A percentile compares a stretch with the other conserved stretches of the same genome.
phyloP scores from a whole-genome alignment of 2,329 filamentous ascomycete genomes.

The Colletotrichum sp. region DNA sequence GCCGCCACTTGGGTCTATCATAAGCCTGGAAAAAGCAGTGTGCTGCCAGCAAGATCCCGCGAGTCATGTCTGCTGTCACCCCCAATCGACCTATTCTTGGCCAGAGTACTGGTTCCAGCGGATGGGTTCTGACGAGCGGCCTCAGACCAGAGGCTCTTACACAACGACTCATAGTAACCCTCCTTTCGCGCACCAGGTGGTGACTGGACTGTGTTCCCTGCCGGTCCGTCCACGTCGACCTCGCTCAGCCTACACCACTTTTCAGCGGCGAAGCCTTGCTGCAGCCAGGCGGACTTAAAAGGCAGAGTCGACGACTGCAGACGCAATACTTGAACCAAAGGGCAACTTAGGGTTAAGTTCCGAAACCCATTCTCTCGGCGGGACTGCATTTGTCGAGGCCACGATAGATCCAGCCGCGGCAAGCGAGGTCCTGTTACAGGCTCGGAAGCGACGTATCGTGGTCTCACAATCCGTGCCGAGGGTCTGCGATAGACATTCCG shows the following conservation, averaged over 20 bases:
- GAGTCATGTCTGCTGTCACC: slow-evolving; percentile 33
- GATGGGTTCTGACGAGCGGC: slow-evolving; percentile 75
- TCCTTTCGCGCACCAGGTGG: slow-evolving; percentile 58
- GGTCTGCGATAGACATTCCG: slow-evolving; percentile 65
- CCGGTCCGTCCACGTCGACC: slow-evolving; percentile 50
- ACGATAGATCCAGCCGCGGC: slow-evolving; percentile 52
- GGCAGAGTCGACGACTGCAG: slow-evolving; percentile 70
- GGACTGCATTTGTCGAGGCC: slow-evolving; percentile 33
- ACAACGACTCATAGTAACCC: slow-evolving; percentile 74
- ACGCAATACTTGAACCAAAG: slow-evolving; percentile 78
- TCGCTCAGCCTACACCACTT: slow-evolving; percentile 42
- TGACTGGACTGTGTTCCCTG: slow-evolving; percentile 63
- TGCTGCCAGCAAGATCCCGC: slow-evolving; percentile 26
- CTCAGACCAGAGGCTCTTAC: slow-evolving; percentile 76
- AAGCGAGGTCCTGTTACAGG: slow-evolving; percentile 62
- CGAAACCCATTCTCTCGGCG: slow-evolving; percentile 69
- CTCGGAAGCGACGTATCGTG: slow-evolving; percentile 63
- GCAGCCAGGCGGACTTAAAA: slow-evolving; percentile 59
- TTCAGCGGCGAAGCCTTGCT: slow-evolving; percentile 51
- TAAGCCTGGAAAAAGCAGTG: background rate
- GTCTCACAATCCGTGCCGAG: slow-evolving; percentile 38
- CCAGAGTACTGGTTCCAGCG: slow-evolving; percentile 68
- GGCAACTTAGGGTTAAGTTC: slow-evolving; percentile 96
- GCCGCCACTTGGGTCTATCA: background rate
- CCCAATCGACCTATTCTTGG: slow-evolving; percentile 44